Evolutionary conservation across 1,139 yeast species (phyloP), one percentile per base, ranked within the genome.

Genomic region (Spencermartinsiella ligniputridi): DNA sequence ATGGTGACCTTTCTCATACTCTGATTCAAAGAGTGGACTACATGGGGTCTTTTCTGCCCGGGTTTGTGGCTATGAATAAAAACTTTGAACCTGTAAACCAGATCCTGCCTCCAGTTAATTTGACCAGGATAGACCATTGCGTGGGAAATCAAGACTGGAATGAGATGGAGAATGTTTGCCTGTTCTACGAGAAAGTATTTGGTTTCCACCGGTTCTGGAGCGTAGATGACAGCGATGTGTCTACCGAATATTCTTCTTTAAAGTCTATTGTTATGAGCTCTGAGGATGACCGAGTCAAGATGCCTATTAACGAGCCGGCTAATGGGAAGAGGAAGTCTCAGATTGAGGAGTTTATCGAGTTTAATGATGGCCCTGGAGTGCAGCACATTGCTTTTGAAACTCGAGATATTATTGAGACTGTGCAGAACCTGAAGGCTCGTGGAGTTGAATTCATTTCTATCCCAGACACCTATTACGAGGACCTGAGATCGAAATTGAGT

Each of bases 261-360:
- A 73, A 78, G 48, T 83, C 94, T 3, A 75, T 81, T 19, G 95
- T 86, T 12, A 82, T 86, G 90, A 76, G 90, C 0, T 78, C 85
- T 3, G 69, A 74, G 12, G 79, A 81, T 54, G 86, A 83, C 3
- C 63, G 59, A 39, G 75, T 85, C 52, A 84, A 84, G 62, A 80
- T 87, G 76, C 95, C 95, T 8, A 76, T 87, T 40, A 87, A 86
- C 62, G 95, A 86, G 61, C 95, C 96, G 0, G 90, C 88, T 0
- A 60, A 68, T 44, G 86, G 90, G 1, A 65, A 68, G 46, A 75
- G 75, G 58, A 78, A 73, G 58, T 80, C 90, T 2, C 95, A 87
- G 61, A 81, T 87, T 51, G 95, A 86, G 64, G 96, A 87, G 61
- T 87, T 83, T 60, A 66, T 83, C 52, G 85, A 81, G 44, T 87